Evolutionary conservation across 208 protist species (phyloP), one percentile per base, ranked within the genome.

Genomic region (Kentomonas sorsogonicus): DNA sequence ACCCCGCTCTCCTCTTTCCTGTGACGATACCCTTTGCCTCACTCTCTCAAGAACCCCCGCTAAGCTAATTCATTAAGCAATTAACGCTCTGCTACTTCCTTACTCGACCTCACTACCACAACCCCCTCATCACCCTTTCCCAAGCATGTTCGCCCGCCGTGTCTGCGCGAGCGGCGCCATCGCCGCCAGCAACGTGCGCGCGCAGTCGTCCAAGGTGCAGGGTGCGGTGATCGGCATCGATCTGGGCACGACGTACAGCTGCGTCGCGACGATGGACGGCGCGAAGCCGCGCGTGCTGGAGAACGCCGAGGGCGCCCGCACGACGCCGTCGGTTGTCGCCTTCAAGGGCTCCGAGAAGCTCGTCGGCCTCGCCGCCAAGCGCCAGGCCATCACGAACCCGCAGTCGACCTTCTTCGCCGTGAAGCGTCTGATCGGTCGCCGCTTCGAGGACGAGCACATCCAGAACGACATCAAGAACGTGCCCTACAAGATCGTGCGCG

Each of bases 401-500:
- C 29, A 38, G 38, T 90, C 89, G 60, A 95, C 86, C 48, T 82
- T 95, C 70, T 95, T 84, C 75, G 86, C 83, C 34, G 70, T 87
- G 53, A 95, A 95, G 72, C 79, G 86, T 38, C 68, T 95, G 45
- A 91, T 95, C 43, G 84, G 80, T 44, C 73, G 77, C 51, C 76
- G 80, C 72, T 81, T 74, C 48, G 77, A 88, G 38, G 82, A 88
- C 61, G 72, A 81, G 61, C 76, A 88, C 55, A 83, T 83, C 59
- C 59, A 89, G 67, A 60, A 78, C 52, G 75, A 86, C 66, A 78
- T 79, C 57, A 88, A 85, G 64, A 75, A 77, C 65, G 58, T 97
- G 38, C 83, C 98, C 53, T 99, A 97, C 83, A 94, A 98, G 79
- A 98, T 99, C 72, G 86, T 99, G 13, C 81, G 86, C 60, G 89